Base-by-base conservation (phyloP, 1,284 basidiomycete genomes). In the Porogramme epimiltina region DNA sequence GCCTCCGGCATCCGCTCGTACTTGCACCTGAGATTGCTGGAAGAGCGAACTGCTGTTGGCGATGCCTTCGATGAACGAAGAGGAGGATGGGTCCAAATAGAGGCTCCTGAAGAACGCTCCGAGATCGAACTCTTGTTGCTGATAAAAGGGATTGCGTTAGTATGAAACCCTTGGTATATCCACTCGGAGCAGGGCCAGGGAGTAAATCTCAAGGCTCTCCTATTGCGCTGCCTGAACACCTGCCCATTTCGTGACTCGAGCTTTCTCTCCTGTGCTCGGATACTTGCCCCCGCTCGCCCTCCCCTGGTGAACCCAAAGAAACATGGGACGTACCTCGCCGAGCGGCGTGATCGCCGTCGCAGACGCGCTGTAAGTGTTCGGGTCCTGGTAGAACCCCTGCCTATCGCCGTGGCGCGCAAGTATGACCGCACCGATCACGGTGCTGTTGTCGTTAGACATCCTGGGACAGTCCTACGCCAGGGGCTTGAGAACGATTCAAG, bases 331-430 rank as follows among this genome's bases (percentile, higher is more conserved):
- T 55, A 72, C 73, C 59, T 74, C 73, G 11, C 80, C 80, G 1
- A 81, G 69, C 1, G 79, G 70, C 2, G 80, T 82, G 55, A 83
- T 73, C 26, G 67, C 64, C 23, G 78, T 80, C 22, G 69, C 58
- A n/a, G 73, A 70, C 2, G 77, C 73, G 11, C 68, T 68, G 62
- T 80, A 80, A 3, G 70, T 72, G 38, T 60, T 46, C 13, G 71
- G 70, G 51, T 71, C 66, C 56, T 75, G 74, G 57, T 72, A 76
- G 64, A 73, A 75, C 2, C 70, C 75, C 46, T 70, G 62, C 16
- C 78, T 68, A 61, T 82, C 80, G 36, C 80, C 80, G 45, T 82
- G 80, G 13, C 80, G 73, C 26, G 75, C 72, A 48, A 81, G 62
- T 43, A 80, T 58, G 45, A 81, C 73, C 39, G 77, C 68, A 15